Percentiles rank a stretch among this genome's conserved stretches.
These are phyloP conservation scores for Wallacemonas sp. DNA, from an alignment of 208 protist species.

Conservation along the genomic window DNA sequence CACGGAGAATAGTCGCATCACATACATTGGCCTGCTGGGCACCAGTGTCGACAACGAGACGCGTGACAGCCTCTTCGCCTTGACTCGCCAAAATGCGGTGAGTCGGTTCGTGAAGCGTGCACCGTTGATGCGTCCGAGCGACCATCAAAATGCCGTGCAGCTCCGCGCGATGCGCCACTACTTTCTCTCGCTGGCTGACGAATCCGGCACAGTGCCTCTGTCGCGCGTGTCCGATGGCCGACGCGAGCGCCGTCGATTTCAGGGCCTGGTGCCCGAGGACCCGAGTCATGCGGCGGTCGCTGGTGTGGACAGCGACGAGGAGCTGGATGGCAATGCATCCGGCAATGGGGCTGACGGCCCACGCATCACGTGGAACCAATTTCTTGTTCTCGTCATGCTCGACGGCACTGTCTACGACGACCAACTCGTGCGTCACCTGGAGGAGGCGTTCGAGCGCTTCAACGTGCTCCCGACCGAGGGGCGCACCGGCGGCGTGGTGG, in stretches of 20 bases:
- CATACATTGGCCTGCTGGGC: conserved; percentile 45
- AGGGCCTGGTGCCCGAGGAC: neutral
- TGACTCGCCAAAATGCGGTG: conserved; percentile 64
- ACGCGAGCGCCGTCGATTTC: conserved; percentile 1
- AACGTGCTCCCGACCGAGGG: conserved; percentile 42
- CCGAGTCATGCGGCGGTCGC: neutral
- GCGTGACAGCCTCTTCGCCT: conserved; percentile 45
- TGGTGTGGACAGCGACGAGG: neutral
- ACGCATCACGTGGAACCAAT: conserved; percentile 58
- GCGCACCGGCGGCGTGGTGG: conserved; percentile 43
- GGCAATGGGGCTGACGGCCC: too few species aligned
- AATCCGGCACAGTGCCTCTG: conserved; percentile 29
- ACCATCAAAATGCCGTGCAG: conserved; percentile 61
- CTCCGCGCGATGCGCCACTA: conserved; percentile 70
- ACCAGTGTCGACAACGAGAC: conserved; percentile 39
- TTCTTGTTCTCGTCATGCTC: conserved; percentile 60
- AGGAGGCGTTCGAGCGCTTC: conserved; percentile 65
- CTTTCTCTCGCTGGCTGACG: conserved; percentile 32
- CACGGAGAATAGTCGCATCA: conserved; percentile 53
- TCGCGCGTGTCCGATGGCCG: conserved; percentile 20
- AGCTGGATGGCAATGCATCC: too few species aligned
- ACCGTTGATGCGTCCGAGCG: conserved; percentile 31
- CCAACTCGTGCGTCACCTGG: conserved; percentile 36
- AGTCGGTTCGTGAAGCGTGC: conserved; percentile 26
- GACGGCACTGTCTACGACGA: conserved; percentile 52